Evolutionary conservation across 1,284 basidiomycete species (phyloP), one percentile per base, ranked within the genome.

Genomic region (Apiotrichum akiyoshidainum): DNA sequence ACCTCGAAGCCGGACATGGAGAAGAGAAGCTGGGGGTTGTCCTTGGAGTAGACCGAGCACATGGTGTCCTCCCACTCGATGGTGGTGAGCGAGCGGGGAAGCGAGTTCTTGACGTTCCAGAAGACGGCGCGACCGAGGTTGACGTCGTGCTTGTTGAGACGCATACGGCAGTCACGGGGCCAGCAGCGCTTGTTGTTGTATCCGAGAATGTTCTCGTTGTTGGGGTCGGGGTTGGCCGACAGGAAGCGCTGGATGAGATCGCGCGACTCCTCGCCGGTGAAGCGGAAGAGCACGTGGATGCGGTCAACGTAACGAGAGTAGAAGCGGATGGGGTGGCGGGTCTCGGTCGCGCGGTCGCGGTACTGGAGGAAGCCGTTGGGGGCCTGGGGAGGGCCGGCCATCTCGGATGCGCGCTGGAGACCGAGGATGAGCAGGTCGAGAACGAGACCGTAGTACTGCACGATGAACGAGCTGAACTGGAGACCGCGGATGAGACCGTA

Each of bases 171-270:
- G 76, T 99, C 96, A 64, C 94, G 85, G 26, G 96, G 96, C 96
- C 96, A 98, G 81, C 96, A 99, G 58, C 92, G 89, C 78, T 95
- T 95, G 81, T 97, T 98, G 82, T 98, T 98, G 80, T 98, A 99
- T 2, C 95, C 95, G 65, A 98, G 95, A 42, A 99, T 88, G 69
- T 98, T 98, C 80, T 95, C 94, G 80, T 99, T 99, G 55, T 94
- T 98, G 12, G 95, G 95, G 79, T 98, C 94, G 13, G 94, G 95
- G 74, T 98, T 94, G 26, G 93, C 94, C 59, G 89, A 92, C 63
- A 98, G 86, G 78, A 95, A 97, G 34, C 96, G 87, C 78, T 99
- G 95, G 66, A 99, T 99, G 61, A 99, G 86, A 74, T 99, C 96
- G 55, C 95, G 85, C 21, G 93, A 89, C 77, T 99, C 96, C 66